Base-by-base conservation (phyloP, 2,329 filamentous ascomycete species). In the Colletotrichum australisinense region DNA sequence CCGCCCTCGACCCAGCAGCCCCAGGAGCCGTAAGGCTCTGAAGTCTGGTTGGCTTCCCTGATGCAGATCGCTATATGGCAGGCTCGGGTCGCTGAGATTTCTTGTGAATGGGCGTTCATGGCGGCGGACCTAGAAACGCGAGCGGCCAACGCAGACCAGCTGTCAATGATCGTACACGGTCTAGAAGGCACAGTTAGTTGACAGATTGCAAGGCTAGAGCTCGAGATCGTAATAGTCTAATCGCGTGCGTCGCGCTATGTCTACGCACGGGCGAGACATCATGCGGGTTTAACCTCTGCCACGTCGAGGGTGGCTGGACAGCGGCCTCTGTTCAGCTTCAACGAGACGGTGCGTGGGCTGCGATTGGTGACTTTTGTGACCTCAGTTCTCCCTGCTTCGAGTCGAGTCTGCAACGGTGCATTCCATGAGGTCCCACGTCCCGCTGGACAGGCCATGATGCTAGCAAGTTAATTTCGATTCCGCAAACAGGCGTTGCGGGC, bases 351-450 rank as follows among this genome's bases (percentile, higher is more conserved):
- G 52, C 46, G 49, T 28, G 16, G 64, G 35, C 46, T 11, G 22
- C 9, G 28, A 60, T 28, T 52, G 64, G 58, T 26, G 42, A 58
- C 57, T n/a, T 38, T 49, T 38, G 16, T 22, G 38, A 16, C 42
- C 26, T 35, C 1, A 35, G 57, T 32, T 68, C 46, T 63, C 55
- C 42, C 42, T 49, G 42, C 42, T 49, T n/a, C 59, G 53, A 35
- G 71, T n/a, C 59, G 53, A 35, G 71, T 67, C 62, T 73, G 67
- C 71, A 73, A 71, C 67, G 62, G 67, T 62, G 38, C 71, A 73
- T 71, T 73, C 70, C 60, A 19, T 30, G 7, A 56, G 57, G 6
- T 73, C 22, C 71, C 71, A 56, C 62, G 55, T 72, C 38, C 46
- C 59, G 52, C 38, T 32, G 49, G n/a, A 38, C 38, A 30, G 58